These are phyloP conservation scores for Penicillium steckii DNA, from an alignment of 495 filamentous ascomycete species.

Conservation along the genomic window DNA sequence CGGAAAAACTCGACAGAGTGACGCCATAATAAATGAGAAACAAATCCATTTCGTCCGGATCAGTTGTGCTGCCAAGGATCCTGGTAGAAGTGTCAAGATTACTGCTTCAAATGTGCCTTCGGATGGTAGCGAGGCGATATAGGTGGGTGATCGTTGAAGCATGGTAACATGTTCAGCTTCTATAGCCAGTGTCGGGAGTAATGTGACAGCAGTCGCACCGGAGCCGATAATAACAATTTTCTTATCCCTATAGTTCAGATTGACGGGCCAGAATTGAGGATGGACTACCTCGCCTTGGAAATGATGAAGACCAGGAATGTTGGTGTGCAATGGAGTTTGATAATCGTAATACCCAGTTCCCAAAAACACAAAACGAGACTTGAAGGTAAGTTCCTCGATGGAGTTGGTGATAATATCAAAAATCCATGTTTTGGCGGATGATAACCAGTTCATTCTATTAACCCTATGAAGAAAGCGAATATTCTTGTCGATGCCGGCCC, in stretches of 20 bases:
- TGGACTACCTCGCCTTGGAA: slow-evolving; percentile 36
- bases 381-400: not conserved
- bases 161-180: slow-evolving; percentile 37
- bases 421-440: slow-evolving; percentile 49
- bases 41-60: no score
- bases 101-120: no score
- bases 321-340: slow-evolving; percentile 39
- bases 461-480: slow-evolving; percentile 51
- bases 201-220: slow-evolving; percentile 47
- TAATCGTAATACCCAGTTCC: slow-evolving; percentile 40
- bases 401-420: no score
- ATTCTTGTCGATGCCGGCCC: slow-evolving; percentile 53
- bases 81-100: no score
- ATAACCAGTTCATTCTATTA: slow-evolving; percentile 44
- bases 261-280: slow-evolving; percentile 42
- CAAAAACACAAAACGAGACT: slow-evolving; percentile 5
- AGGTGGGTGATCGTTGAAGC: slow-evolving; percentile 50
- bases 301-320: slow-evolving; percentile 30
- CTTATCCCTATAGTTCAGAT: slow-evolving; percentile 38
- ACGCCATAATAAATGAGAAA: slow-evolving; percentile 32
- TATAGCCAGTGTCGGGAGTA: slow-evolving; percentile 29
- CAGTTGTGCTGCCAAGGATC: no score
- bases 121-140: slow-evolving; percentile 46
- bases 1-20: slow-evolving; percentile 26
- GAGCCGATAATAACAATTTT: slow-evolving; percentile 47